Evolutionary conservation across 176 grass and related monocot species (phyloP), one percentile per base, ranked within the genome.

Genomic region (Lolium multiflorum): DNA sequence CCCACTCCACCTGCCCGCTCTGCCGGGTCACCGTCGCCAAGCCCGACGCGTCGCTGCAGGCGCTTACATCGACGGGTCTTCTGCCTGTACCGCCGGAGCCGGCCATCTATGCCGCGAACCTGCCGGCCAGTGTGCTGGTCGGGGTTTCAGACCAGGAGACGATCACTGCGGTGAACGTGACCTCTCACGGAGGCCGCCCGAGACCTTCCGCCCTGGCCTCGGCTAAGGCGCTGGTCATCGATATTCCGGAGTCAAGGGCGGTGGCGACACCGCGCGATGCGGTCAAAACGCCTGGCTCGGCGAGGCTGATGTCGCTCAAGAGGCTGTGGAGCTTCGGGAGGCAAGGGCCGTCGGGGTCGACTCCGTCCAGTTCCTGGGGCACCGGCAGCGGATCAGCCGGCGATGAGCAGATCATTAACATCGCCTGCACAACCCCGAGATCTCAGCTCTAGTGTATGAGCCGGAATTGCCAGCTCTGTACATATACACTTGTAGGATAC

Each of bases 1-100:
- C 89, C 20, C 91, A 89, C 85, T 81, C 89, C 7, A 89, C 94
- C 18, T 94, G 91, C n/a, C 91, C 85, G 44, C 88, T 95, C 71
- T 98, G 94, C 64, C 91, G 91, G 3, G 88, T 92, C 13, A 62
- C 87, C 64, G 87, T 92, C 79, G 64, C 88, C 50, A 91, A 88
- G 54, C 85, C 68, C 8, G 81, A 81, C 39, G 16, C 2, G 11
- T 24, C 84, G 28, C 50, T 88, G 22, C 51, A 77, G 54, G 82
- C 64, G 1, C 41, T 43, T 43, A 43, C 41, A 43, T 61, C 52
- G 4, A 51, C 50, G 48, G 4, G 68, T 90, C 68, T 88, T 20
- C 46, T 80, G 76, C 14, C 81, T 17, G 87, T 85, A 59, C 35
- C 78, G 56, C 91, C 62, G 2, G 91, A 93, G 71, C 85, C 72